phyloP scores from a whole-genome alignment of 176 grass and related monocot genomes.

The Zoysia japonica region DNA sequence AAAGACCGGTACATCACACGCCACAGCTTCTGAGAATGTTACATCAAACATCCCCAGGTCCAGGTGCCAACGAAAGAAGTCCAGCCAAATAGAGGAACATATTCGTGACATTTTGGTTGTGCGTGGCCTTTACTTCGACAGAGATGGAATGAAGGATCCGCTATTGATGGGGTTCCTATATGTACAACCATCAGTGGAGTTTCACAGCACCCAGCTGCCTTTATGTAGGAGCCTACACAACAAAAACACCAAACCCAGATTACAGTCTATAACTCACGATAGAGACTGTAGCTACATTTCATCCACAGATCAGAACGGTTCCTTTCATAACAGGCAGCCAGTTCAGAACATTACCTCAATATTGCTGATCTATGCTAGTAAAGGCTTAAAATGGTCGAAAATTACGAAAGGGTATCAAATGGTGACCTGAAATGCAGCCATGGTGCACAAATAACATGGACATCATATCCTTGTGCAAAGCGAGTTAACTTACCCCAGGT shows the following conservation, averaged over 20 bases:
- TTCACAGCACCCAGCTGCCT: constrained; percentile 22
- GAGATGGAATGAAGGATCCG: not conserved
- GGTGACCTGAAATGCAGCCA: not conserved
- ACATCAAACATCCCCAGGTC: not conserved
- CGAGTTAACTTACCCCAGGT: constrained; percentile 42
- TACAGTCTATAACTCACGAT: not conserved
- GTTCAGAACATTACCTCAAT: constrained; percentile 7
- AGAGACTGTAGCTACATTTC: constrained; percentile 3
- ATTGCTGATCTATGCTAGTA: not conserved
- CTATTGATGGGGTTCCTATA: constrained; percentile 12
- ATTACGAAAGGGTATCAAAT: not conserved
- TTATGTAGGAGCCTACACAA: constrained; percentile 32
- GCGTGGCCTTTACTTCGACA: not conserved
- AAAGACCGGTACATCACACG: not conserved
- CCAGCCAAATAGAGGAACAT: constrained; percentile 4
- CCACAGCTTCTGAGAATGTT: not conserved
- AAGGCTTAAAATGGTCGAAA: constrained; percentile 6
- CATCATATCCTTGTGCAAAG: constrained; percentile 9
- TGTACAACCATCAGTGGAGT: constrained; percentile 36
- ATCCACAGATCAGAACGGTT: constrained; percentile 12
- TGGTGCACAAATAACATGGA: not conserved
- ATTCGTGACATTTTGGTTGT: not conserved
- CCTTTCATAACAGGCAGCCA: not conserved
- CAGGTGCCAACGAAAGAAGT: not conserved
- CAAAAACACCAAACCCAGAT: not conserved